Base-by-base conservation (phyloP, 192 early-diverging fungal genomes). In the Backusella luteola region DNA sequence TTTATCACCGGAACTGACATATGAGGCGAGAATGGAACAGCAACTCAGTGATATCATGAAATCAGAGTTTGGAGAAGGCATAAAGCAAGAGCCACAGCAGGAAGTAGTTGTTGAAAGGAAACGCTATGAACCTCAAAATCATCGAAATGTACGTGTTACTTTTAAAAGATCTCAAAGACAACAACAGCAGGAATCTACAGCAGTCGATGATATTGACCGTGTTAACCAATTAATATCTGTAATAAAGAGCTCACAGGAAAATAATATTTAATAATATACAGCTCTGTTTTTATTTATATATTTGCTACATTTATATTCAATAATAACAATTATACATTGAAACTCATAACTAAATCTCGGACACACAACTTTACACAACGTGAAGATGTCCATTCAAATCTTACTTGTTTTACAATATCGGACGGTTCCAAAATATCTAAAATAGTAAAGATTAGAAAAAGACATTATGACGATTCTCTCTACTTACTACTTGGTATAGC, bases 281-380 rank as follows among this genome's bases (percentile, higher is more conserved):
- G 26, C 23, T 59, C 23, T 59, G 32, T 59, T 63, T 63, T 63
- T 63, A 23, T 56, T 59, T 63, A 26, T 59, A 21, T 53, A 26
- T 63, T 63, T 29, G 8, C n/a, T 21, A 21, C 7, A 63, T 63
- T 53, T 59, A 26, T 29, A 56, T 12, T 14, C 21, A 63, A 59
- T 63, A 12, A 71, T 23, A 44, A 44, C n/a, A 49, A 15, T 83
- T 79, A 89, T 34, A 88, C 79, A 80, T 86, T 88, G 71, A 90
- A 90, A n/a, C 84, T 85, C 89, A 90, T 90, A 34, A 88, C 85
- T 11, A 84, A 71, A 56, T 88, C 87, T 38, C 76, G 69, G 19
- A 88, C 81, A n/a, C 74, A 73, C 35, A 90, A 69, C 59, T 87
- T 88, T 34, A 86, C 87, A 41, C 76, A 83, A 34, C 81, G 72